A percentile compares a stretch with the other conserved stretches of the same genome.
Conservation (phyloP, 108 stramenopile genomes). For the Pseudonitzschia multiseries region DNA sequence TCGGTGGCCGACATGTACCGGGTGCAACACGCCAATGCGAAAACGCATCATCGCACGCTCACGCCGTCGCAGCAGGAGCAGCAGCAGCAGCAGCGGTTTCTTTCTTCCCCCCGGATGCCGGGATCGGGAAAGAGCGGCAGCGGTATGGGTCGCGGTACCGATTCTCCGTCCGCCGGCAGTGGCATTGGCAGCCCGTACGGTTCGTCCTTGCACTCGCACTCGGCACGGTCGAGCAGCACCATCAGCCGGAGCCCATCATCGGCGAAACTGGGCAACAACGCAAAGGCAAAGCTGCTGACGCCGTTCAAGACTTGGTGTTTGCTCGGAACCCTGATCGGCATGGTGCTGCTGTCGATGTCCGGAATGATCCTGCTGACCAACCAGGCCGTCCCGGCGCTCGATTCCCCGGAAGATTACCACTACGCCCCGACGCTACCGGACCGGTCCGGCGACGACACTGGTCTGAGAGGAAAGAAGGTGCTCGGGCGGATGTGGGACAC, state of each 20-base stretch:
- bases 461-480: conserved; percentile 34
- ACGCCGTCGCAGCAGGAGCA: neutral
- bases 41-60: neutral
- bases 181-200: neutral
- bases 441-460: conserved; percentile 17
- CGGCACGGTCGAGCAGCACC: neutral
- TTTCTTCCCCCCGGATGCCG: neutral
- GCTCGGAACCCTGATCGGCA: conserved; percentile 2
- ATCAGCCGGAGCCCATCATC: neutral
- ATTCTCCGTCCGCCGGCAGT: no score
- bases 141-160: neutral
- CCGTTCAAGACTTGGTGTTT: neutral
- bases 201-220: neutral
- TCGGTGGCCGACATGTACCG: neutral
- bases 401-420: neutral
- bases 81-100: neutral
- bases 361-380: conserved; percentile 31
- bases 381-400: neutral
- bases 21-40: neutral
- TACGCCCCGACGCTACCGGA: neutral
- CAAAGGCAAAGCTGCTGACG: neutral
- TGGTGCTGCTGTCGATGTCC: conserved; percentile 9
- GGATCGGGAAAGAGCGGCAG: no score
- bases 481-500: conserved; percentile 9
- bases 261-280: neutral